Conservation (phyloP, 2,329 filamentous ascomycete genomes). For the Westerdykella sp. region DNA sequence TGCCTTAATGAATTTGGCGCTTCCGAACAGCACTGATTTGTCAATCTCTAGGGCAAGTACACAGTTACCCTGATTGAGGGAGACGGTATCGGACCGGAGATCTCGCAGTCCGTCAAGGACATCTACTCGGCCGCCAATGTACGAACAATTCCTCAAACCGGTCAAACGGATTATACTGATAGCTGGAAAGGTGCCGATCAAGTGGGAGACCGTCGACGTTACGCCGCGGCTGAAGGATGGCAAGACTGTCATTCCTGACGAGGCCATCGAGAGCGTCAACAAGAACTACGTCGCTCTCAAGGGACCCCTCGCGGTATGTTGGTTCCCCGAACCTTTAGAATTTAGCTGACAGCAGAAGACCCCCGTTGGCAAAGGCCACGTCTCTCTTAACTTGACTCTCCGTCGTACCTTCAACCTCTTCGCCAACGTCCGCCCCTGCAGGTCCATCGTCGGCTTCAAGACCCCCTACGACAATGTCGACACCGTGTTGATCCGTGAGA, state of each 20-base stretch:
- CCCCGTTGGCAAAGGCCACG: conserved; percentile 96
- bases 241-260: conserved; percentile 89
- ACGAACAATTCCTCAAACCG: conserved; percentile 30
- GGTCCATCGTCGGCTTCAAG: conserved; percentile 95
- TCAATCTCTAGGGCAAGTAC: conserved; percentile 73
- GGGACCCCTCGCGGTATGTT: conserved; percentile 80
- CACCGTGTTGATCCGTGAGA: conserved; percentile 96
- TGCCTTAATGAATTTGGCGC: neutral
- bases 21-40: conserved; percentile 3
- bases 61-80: conserved; percentile 96
- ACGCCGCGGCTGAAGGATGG: conserved; percentile 90
- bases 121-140: conserved; percentile 96
- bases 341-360: conserved; percentile 52
- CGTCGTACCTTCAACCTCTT: conserved; percentile 99
- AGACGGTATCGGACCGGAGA: conserved; percentile 97
- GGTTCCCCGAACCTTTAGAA: conserved; percentile 1
- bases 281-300: conserved; percentile 97
- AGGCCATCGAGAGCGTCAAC: conserved; percentile 86
- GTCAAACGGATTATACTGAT: conserved; percentile 1
- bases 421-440: conserved; percentile 97
- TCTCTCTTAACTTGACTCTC: conserved; percentile 97
- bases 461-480: conserved; percentile 96
- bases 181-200: conserved; percentile 65
- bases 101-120: conserved; percentile 95
- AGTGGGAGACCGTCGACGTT: conserved; percentile 97